Percentiles rank a stretch among this genome's conserved stretches.
Evolutionary conservation across 139 green algal genomes (phyloP).

Genomic region (Nannochloris sp.): DNA sequence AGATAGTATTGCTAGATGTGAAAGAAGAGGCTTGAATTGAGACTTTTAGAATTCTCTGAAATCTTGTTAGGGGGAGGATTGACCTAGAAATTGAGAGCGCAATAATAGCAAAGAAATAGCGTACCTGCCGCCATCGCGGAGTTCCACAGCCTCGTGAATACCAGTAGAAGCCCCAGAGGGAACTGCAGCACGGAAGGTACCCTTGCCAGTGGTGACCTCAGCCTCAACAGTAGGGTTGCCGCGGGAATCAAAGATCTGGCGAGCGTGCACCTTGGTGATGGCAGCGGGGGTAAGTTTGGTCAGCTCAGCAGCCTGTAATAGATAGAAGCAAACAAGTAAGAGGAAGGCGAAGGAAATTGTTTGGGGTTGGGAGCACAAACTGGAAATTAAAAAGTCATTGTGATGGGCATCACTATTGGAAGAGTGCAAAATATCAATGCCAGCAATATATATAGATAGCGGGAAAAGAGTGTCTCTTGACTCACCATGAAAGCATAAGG

Average conservation of each 20-base stretch:
- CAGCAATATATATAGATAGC: too few species aligned
- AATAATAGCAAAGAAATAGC: not conserved
- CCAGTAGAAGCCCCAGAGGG: constrained; percentile 91
- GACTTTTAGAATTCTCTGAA: not conserved
- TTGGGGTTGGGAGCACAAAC: too few species aligned
- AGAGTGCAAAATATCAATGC: too few species aligned
- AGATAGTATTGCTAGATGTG: not conserved
- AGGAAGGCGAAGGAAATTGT: not conserved
- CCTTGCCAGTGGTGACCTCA: constrained; percentile 86
- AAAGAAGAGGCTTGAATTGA: not conserved
- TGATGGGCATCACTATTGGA: too few species aligned
- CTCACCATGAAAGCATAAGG: constrained; percentile 89
- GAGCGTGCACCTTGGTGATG: constrained; percentile 80
- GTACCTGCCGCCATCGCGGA: constrained; percentile 84
- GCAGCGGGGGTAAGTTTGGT: constrained; percentile 39
- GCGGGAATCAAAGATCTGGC: constrained; percentile 95
- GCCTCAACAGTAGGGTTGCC: constrained; percentile 96
- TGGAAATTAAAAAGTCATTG: too few species aligned
- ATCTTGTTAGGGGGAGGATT: too few species aligned
- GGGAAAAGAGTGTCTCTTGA: too few species aligned
- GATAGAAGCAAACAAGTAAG: not conserved
- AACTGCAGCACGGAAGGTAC: constrained; percentile 84
- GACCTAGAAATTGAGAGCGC: not conserved
- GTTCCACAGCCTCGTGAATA: constrained; percentile 96
- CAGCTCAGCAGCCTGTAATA: constrained; percentile 18